Conservation (phyloP, 2,329 filamentous ascomycete genomes). For the Claviceps africana region DNA sequence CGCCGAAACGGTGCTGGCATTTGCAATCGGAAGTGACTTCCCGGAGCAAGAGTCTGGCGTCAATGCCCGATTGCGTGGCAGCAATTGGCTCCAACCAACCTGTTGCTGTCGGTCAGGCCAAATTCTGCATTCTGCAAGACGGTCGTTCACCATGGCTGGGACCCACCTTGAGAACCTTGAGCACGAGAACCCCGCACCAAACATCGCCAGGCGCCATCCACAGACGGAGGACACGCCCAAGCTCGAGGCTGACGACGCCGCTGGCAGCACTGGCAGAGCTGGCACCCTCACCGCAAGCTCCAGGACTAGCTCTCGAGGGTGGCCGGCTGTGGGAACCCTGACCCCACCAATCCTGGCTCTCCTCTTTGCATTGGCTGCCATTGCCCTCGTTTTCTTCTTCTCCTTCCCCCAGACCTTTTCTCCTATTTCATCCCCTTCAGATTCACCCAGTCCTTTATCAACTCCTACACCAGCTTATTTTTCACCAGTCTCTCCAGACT, state of each 20-base stretch:
- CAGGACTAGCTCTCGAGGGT: constrained; percentile 5
- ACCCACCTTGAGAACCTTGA: constrained; percentile 3
- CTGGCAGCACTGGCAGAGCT: background rate
- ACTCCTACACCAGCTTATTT: constrained; percentile 11
- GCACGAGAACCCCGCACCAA: constrained; percentile 5
- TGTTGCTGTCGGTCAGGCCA: background rate
- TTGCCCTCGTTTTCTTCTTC: constrained; percentile 15
- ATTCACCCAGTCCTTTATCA: constrained; percentile 15
- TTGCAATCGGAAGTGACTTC: background rate
- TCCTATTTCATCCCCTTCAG: constrained; percentile 16
- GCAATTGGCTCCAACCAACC: no score
- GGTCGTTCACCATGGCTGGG: constrained; percentile 3
- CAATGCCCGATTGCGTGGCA: background rate
- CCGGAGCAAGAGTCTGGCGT: background rate
- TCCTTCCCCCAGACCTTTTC: constrained; percentile 6
- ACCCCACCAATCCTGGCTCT: constrained; percentile 30
- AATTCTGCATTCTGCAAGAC: background rate
- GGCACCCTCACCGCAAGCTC: background rate
- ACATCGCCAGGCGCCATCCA: background rate
- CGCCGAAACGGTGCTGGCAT: background rate
- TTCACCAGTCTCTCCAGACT: constrained; percentile 14
- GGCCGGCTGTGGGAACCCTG: constrained; percentile 24
- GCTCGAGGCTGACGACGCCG: background rate
- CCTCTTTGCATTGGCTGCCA: constrained; percentile 22
- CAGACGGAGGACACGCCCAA: background rate